phyloP scores from a whole-genome alignment of 73 alveolate genomes.

The Blepharisma stoltei region DNA sequence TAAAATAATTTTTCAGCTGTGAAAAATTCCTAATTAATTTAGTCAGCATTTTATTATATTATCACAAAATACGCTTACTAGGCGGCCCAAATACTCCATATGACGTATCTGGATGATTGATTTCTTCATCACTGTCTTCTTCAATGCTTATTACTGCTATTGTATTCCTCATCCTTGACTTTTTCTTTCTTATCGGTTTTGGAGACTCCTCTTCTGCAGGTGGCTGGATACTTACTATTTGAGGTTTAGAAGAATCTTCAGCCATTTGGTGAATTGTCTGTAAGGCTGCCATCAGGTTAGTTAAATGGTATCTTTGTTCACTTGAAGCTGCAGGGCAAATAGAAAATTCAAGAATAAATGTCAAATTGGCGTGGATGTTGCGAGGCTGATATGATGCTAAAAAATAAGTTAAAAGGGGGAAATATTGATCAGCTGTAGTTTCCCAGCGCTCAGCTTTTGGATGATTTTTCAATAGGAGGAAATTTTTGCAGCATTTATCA shows the following conservation, averaged over 20 bases:
- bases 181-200: too few relatives aligned
- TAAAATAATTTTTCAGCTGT: neutral
- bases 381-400: neutral
- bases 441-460: slow-evolving; percentile 27
- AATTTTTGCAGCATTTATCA: slow-evolving; percentile 19
- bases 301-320: slow-evolving; percentile 5
- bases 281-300: slow-evolving; percentile 2
- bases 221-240: too few relatives aligned
- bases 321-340: neutral
- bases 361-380: neutral
- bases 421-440: slow-evolving; percentile 27
- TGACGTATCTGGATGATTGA: too few relatives aligned
- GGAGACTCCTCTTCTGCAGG: too few relatives aligned
- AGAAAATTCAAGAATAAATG: slow-evolving; percentile 11
- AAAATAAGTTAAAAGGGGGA: slow-evolving; percentile 5
- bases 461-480: neutral
- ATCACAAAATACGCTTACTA: too few relatives aligned
- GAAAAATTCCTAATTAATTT: neutral
- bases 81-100: too few relatives aligned
- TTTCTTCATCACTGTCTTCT: too few relatives aligned
- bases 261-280: slow-evolving; percentile 4
- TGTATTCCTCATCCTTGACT: too few relatives aligned
- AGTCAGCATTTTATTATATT: neutral
- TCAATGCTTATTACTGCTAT: too few relatives aligned
- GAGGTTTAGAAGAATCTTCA: neutral